Evolutionary conservation across 2,329 filamentous ascomycete genomes (phyloP).

Genomic region (Alternaria consortialis): DNA sequence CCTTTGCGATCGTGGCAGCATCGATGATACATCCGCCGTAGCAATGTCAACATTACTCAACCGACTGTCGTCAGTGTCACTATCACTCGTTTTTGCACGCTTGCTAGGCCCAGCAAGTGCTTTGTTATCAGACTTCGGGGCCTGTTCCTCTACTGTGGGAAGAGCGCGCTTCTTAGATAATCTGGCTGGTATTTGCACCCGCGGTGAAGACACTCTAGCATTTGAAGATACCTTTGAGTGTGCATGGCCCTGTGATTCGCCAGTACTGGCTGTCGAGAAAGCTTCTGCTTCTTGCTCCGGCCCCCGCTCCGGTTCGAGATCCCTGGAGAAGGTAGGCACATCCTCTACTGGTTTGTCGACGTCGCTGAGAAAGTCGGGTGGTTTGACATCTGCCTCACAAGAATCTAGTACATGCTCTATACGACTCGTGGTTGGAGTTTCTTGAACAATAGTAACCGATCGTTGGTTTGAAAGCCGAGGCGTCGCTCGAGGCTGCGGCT

Average conservation of each 20-base stretch:
- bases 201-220: slow-evolving; percentile 11
- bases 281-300: slow-evolving; percentile 2
- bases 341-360: not conserved
- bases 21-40: slow-evolving; percentile 8
- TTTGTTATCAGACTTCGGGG: not conserved
- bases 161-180: slow-evolving; percentile 25
- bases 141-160: slow-evolving; percentile 7
- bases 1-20: slow-evolving; percentile 28
- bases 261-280: slow-evolving; percentile 32
- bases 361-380: slow-evolving; percentile 4
- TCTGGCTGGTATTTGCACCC: slow-evolving; percentile 14
- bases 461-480: slow-evolving; percentile 34
- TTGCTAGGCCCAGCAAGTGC: slow-evolving; percentile 20
- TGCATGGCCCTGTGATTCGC: slow-evolving; percentile 14
- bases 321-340: not conserved
- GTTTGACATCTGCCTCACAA: not conserved
- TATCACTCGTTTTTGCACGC: slow-evolving; percentile 23
- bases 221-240: not conserved
- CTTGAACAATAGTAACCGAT: slow-evolving; percentile 40
- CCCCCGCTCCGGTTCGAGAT: not conserved
- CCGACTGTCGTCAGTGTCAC: slow-evolving; percentile 20
- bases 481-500: slow-evolving; percentile 29
- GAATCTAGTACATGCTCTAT: slow-evolving; percentile 9
- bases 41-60: slow-evolving; percentile 16
- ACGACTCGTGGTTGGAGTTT: slow-evolving; percentile 42